Evolutionary conservation across 768 basidiomycete genomes (phyloP), one percentile per base, ranked within the genome.

Genomic region (Scleroderma citrinum): DNA sequence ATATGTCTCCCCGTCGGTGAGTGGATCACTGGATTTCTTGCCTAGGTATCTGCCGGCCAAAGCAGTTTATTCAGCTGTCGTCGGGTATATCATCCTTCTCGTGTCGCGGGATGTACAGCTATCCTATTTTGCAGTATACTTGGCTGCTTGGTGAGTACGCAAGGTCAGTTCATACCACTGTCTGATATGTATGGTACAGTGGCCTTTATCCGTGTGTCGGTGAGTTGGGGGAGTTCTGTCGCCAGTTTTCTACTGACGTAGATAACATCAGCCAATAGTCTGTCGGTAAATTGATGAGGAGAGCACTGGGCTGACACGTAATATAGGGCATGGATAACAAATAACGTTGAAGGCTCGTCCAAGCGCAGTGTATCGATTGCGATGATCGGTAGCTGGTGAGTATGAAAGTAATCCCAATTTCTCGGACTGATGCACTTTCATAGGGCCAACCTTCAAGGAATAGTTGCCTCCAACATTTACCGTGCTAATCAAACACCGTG

Each of bases 151-250:
- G 82, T 82, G 51, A 63, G 77, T 59, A 41, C 20, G 31, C 8
- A 8, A 29, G 12, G 37, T 42, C 12, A 14, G 32, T 31, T 29
- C 4, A 29, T 11, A 12, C 6, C n/a, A 16, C 19, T 1, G 12
- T 11, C 29, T 46, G 20, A 12, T 23, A 55, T 20, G 26, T 51
- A 12, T 50, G 4, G 26, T 29, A 29, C 46, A 81, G 82, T 55
- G 87, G 87, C 10, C 87, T 89, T 48, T 89, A 85, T 61, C 84
- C 86, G 5, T 72, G 80, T 29, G 81, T 88, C 53, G 74, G 84
- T 82, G 60, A 77, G 81, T 56, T n/a, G 32, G 8, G 24, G n/a
- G 1, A 46, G 31, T 36, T 38, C 44, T 14, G 5, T 24, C 3
- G 16, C 20, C 30, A 16, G 20, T 39, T 11, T 23, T 17, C n/a